Base-by-base conservation (phyloP, 2,329 filamentous ascomycete genomes). In the Calonectria henricotiae region DNA sequence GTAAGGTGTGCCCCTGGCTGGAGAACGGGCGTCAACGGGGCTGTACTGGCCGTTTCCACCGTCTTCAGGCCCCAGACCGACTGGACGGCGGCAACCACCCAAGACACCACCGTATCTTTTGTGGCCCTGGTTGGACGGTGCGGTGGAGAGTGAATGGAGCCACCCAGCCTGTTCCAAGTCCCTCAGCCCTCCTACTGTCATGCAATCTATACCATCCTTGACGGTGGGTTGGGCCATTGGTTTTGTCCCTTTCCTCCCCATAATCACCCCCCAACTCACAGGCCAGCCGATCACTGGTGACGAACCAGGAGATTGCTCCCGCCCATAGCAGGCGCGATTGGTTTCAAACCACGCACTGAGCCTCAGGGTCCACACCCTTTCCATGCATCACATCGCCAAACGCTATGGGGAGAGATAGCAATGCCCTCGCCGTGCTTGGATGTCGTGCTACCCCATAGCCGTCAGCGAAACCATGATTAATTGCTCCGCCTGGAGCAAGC, bases 341-440 rank as follows among this genome's bases (percentile, higher is more conserved):
- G 75, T 49, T 67, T 68, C 51, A 27, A 39, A 17, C 41, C 37
- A 25, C 39, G 37, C 61, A 62, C 51, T 62, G 76, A 78, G 76
- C 75, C 71, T 78, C 76, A 78, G 76, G 76, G 76, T 78, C 75
- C 76, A 77, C 75, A 72, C 69, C 67, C 64, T 61, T 60, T 55
- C 12, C n/a, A 54, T 67, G 37, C 54, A 69, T 68, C 58, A 75
- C 47, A 76, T 69, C 73, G 62, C 73, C 75, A 75, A 58, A 70
- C 72, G 67, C 63, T 65, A 68, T 46, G 51, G 62, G 23, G 39
- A 61, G 27, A 61, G 55, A 41, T 30, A 44, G 25, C 7, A 7
- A 44, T 44, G 39, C 15, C 17, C 17, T 39, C 47, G 32, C 2
- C 2, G 23, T 30, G 25, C 8, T 60, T 60, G 37, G 15, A n/a